phyloP scores from a whole-genome alignment of 352 stramenopile species.

The Phytophthora pseudosyringae region DNA sequence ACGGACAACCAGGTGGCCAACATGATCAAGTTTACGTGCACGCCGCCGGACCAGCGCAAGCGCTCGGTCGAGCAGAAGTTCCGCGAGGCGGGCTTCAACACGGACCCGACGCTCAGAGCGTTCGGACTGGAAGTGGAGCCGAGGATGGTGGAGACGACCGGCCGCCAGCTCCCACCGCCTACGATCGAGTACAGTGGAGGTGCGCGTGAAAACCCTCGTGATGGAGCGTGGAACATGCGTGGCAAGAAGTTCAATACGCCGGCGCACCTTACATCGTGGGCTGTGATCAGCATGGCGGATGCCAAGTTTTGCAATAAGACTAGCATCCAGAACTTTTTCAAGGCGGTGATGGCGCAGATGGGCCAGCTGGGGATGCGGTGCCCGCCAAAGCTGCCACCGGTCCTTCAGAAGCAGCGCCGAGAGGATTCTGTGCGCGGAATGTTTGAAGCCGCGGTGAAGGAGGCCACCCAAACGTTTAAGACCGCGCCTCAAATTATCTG shows the following conservation, averaged over 20 bases:
- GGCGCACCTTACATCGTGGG: conserved; percentile 50
- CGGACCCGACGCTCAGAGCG: conserved; percentile 54
- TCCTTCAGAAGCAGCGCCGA: conserved; percentile 47
- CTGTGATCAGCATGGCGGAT: conserved; percentile 64
- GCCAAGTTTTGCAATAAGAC: conserved; percentile 34
- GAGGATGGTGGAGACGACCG: conserved; percentile 61
- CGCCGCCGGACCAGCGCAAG: conserved; percentile 62
- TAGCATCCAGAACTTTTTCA: conserved; percentile 64
- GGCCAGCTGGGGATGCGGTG: conserved; percentile 62
- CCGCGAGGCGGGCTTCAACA: conserved; percentile 58
- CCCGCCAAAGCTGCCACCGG: conserved; percentile 40
- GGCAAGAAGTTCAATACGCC: conserved; percentile 59
- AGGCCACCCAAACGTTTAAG: conserved; percentile 39
- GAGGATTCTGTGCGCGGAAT: conserved; percentile 42
- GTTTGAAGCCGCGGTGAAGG: conserved; percentile 49
- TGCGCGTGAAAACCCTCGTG: conserved; percentile 48
- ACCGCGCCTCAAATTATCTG: conserved; percentile 55
- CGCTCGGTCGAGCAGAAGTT: conserved; percentile 66
- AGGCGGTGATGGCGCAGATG: conserved; percentile 59
- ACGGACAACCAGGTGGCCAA: conserved; percentile 84
- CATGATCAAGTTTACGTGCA: conserved; percentile 81
- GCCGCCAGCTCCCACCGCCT: conserved; percentile 52
- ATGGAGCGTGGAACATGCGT: conserved; percentile 79
- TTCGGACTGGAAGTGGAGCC: conserved; percentile 66
- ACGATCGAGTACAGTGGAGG: conserved; percentile 59